phyloP scores from a whole-genome alignment of 352 stramenopile genomes.

The Saprolegnia parasitica region DNA sequence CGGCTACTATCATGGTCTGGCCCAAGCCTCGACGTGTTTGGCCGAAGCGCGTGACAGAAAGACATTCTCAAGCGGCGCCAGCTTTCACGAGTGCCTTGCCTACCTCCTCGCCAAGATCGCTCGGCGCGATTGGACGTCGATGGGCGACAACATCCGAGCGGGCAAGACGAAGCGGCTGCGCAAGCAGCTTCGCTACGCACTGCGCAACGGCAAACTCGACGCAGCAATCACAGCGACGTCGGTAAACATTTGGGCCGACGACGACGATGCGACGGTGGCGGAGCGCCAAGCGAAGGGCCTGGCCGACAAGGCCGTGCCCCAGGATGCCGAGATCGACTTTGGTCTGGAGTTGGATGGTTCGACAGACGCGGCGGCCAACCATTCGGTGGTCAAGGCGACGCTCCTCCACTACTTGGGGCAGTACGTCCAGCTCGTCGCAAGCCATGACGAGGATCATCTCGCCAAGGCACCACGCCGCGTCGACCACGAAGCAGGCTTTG shows the following conservation, averaged over 20 bases:
- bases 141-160: not conserved
- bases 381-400: not conserved
- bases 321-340: constrained; percentile 3
- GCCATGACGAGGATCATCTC: not conserved
- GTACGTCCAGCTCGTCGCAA: not conserved
- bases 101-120: not conserved
- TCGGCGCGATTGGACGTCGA: not conserved
- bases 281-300: not conserved
- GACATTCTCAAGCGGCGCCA: constrained; percentile 40
- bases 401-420: not conserved
- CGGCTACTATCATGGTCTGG: constrained; percentile 60
- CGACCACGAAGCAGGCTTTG: constrained; percentile 1
- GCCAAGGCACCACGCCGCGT: not conserved
- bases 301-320: not conserved
- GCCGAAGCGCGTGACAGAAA: constrained; percentile 32
- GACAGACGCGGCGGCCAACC: not conserved
- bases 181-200: not conserved
- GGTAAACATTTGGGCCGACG: not conserved
- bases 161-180: not conserved
- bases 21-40: constrained; percentile 41
- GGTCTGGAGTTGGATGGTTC: not conserved
- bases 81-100: constrained; percentile 64
- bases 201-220: not conserved
- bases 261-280: not conserved
- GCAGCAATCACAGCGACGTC: not conserved